Evolutionary conservation across 2,329 filamentous ascomycete species (phyloP).

Genomic region (Colletotrichum lupini): DNA sequence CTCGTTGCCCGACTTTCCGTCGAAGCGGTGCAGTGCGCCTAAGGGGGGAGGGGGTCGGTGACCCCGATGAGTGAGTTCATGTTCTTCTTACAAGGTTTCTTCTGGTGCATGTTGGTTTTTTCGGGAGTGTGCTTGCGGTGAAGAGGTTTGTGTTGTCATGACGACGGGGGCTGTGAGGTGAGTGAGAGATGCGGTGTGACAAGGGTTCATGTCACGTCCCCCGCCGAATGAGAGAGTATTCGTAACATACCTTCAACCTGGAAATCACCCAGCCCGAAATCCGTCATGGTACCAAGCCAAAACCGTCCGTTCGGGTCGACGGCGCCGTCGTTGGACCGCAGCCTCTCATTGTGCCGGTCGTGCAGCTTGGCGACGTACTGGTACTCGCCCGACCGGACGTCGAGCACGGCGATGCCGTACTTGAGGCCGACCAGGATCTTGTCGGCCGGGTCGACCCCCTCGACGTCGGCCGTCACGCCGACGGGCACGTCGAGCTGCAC

Average conservation of each 20-base stretch:
- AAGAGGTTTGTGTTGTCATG: conserved; percentile 1
- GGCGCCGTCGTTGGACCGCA: conserved; percentile 84
- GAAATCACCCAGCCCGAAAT: conserved; percentile 69
- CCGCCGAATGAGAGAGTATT: conserved; percentile 28
- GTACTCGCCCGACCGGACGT: conserved; percentile 68
- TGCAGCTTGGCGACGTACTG: conserved; percentile 64
- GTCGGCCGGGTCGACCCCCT: conserved; percentile 68
- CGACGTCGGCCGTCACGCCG: conserved; percentile 83
- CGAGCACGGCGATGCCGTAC: conserved; percentile 81
- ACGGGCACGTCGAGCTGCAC: conserved; percentile 64
- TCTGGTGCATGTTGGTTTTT: not conserved
- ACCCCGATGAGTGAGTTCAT: not conserved
- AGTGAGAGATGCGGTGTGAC: not conserved
- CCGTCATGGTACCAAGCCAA: conserved; percentile 90
- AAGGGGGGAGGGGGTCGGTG: conserved; percentile 32
- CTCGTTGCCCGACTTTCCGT: conserved; percentile 68
- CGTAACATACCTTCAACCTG: conserved; percentile 65
- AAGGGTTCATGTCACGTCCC: not conserved
- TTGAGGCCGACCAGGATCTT: conserved; percentile 84
- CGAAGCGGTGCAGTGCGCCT: conserved; percentile 81
- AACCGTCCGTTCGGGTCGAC: conserved; percentile 84
- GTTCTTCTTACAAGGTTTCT: conserved; percentile 3
- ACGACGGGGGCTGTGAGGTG: not conserved
- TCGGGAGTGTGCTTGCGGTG: not conserved
- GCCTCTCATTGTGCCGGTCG: conserved; percentile 59